Conservation (phyloP, 1,139 yeast species). For the Diutina siamensis region DNA sequence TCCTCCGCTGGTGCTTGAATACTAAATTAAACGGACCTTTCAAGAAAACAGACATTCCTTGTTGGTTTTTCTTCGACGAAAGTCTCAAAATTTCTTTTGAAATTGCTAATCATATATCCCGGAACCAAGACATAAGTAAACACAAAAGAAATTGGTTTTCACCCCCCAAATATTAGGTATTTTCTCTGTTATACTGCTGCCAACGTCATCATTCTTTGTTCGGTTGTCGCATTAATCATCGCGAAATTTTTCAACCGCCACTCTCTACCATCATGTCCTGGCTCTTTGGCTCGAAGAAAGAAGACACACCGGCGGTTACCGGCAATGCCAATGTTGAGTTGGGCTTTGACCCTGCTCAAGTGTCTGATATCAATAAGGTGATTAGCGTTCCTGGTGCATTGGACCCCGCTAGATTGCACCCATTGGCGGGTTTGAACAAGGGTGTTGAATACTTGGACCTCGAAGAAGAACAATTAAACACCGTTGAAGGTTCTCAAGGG, state of each 20-base stretch:
- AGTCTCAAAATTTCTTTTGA: no score
- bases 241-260: neutral
- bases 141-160: no score
- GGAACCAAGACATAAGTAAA: no score
- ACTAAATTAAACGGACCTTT: no score
- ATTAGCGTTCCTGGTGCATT: conserved; percentile 50
- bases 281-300: conserved; percentile 41
- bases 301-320: conserved; percentile 14
- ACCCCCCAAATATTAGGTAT: no score
- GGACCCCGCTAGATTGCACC: conserved; percentile 35
- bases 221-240: neutral
- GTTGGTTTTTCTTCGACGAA: no score
- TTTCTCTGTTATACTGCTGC: no score
- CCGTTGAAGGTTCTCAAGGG: conserved; percentile 80
- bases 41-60: no score
- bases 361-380: conserved; percentile 52
- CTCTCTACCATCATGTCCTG: conserved; percentile 39
- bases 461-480: conserved; percentile 63
- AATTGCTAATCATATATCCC: no score
- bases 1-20: no score
- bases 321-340: conserved; percentile 18
- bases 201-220: no score
- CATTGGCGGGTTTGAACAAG: conserved; percentile 83
- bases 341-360: conserved; percentile 61
- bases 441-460: conserved; percentile 85